A percentile compares a stretch with the other conserved stretches of the same genome.
Evolutionary conservation across 495 filamentous ascomycete species (phyloP).

Genomic region (Hypoxylon crocopeplum): DNA sequence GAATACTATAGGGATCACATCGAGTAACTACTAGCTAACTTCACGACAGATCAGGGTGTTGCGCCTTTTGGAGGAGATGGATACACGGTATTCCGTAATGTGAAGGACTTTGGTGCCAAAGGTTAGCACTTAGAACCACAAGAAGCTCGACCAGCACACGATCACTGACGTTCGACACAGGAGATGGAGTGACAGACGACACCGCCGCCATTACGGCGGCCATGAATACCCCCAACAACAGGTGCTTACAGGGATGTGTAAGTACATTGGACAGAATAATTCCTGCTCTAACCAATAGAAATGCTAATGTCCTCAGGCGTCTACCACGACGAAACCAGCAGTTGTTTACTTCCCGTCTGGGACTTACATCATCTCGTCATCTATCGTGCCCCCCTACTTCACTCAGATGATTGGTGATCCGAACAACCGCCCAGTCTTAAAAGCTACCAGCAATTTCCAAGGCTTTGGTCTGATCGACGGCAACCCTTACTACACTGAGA

Average conservation of each 20-base stretch:
- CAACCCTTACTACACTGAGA: slow-evolving; percentile 66
- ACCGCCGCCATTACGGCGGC: slow-evolving; percentile 85
- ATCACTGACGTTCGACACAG: slow-evolving; percentile 28
- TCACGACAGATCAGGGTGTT: slow-evolving; percentile 50
- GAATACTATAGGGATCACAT: not conserved
- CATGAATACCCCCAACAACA: slow-evolving; percentile 73
- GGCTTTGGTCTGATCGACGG: slow-evolving; percentile 73
- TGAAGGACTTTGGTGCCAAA: slow-evolving; percentile 66
- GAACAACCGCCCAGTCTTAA: slow-evolving; percentile 66
- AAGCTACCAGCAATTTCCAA: slow-evolving; percentile 67
- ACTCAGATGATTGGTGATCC: slow-evolving; percentile 75
- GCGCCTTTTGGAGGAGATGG: slow-evolving; percentile 52
- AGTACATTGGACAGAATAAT: slow-evolving; percentile 27
- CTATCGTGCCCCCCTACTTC: slow-evolving; percentile 69
- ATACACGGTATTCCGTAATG: slow-evolving; percentile 65
- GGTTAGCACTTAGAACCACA: slow-evolving; percentile 43
- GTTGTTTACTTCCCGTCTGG: slow-evolving; percentile 82
- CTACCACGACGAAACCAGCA: slow-evolving; percentile 76
- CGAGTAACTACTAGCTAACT: not conserved
- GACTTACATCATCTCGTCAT: slow-evolving; percentile 72
- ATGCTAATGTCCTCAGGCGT: slow-evolving; percentile 49
- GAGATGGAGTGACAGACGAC: slow-evolving; percentile 72
- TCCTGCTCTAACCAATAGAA: slow-evolving; percentile 59
- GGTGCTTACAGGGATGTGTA: slow-evolving; percentile 75
- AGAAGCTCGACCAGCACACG: slow-evolving; percentile 8